Base-by-base conservation (phyloP, 495 filamentous ascomycete genomes). In the Tuber aestivum region DNA sequence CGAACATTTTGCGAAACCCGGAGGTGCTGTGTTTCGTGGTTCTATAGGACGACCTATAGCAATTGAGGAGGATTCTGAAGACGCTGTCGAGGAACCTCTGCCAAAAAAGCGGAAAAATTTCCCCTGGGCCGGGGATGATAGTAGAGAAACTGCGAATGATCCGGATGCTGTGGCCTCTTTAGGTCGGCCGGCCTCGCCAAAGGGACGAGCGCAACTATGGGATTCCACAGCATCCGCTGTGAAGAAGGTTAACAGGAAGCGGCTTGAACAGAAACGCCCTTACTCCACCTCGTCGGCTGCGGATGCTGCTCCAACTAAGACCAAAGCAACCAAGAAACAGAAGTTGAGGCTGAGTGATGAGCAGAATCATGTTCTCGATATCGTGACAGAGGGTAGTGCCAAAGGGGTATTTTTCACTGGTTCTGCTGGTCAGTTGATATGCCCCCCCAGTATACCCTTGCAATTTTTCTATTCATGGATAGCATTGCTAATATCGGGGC, bases 341-440 rank as follows among this genome's bases (percentile, higher is more conserved):
- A 84, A 37, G 83, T 85, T 70, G 80, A 83, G 50, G 72, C 86
- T 99, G 35, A 97, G 93, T 83, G 87, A 91, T 2, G 95, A 99
- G 83, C 95, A 99, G 83, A 86, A 87, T 69, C 88, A 91, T 76
- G 93, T 99, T n/a, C 86, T 95, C 72, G 88, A 92, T 23, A 84
- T 97, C 21, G 94, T 98, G 37, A 86, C 92, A 4, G 87, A 94
- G 6, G 82, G 91, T 48, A n/a, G 50, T 27, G 86, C 86, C 44
- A 92, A 94, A 81, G 97, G 95, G 79, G 94, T 97, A 6, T 99
- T 99, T 86, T 99, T 98, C 84, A 99, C 95, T 3, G 95, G 95
- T 74, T 97, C 95, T 65, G 95, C 95, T 74, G 95, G 95, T 87
- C 75, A 45, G 82, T 78, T 45, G 44, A 35, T 65, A 35, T 14